Percentiles rank a stretch among this genome's conserved stretches.
These are phyloP conservation scores for Coleophoma cylindrospora DNA, from an alignment of 2,329 filamentous ascomycete genomes.

Conservation along the genomic window DNA sequence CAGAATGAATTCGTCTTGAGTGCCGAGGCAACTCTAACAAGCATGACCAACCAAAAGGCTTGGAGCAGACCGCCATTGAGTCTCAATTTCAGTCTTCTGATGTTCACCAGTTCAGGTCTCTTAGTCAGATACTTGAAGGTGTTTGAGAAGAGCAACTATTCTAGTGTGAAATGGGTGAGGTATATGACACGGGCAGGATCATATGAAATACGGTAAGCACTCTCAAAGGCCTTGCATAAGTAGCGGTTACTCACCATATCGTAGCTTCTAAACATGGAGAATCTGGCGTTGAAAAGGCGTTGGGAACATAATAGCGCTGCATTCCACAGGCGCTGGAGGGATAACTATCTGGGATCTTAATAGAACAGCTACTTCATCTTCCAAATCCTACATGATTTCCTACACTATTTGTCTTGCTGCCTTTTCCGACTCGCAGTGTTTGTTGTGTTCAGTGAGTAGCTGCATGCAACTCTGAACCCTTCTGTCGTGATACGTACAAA, in stretches of 20 bases:
- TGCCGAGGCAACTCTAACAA: conserved; percentile 87
- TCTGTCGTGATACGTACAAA: too few relatives aligned
- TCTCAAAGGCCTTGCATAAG: too few relatives aligned
- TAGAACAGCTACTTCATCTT: neutral
- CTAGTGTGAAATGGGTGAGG: conserved; percentile 96
- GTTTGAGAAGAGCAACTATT: conserved; percentile 99
- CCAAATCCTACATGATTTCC: too few relatives aligned
- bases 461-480: too few relatives aligned
- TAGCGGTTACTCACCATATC: too few relatives aligned
- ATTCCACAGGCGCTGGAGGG: conserved; percentile 2
- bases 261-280: neutral
- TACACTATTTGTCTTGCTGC: too few relatives aligned
- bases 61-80: conserved; percentile 93
- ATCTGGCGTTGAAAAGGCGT: too few relatives aligned
- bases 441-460: too few relatives aligned
- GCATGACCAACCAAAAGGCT: conserved; percentile 96
- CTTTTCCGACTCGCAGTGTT: too few relatives aligned
- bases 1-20: conserved; percentile 94
- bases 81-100: conserved; percentile 87
- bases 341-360: neutral
- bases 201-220: conserved; percentile 80
- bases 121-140: conserved; percentile 95
- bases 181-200: conserved; percentile 98
- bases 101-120: conserved; percentile 95
- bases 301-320: neutral